A percentile compares a stretch with the other conserved stretches of the same genome.
Evolutionary conservation across 371 early-diverging fungal species (phyloP).

Genomic region (Mortierella sp.): DNA sequence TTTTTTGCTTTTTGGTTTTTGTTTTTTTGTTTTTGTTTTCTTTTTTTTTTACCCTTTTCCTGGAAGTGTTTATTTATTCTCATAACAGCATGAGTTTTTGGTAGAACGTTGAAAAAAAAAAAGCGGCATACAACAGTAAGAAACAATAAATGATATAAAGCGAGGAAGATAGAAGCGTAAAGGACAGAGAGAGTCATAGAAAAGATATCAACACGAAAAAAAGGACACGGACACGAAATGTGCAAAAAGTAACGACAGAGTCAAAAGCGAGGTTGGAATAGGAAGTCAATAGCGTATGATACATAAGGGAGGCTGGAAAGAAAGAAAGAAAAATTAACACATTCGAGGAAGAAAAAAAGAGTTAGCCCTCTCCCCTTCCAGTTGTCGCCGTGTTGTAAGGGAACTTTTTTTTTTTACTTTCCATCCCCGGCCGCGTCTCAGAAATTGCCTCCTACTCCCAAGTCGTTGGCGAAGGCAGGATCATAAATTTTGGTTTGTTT

Average conservation of each 20-base stretch:
- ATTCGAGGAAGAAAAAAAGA: background rate
- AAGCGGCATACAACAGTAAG: constrained; percentile 2
- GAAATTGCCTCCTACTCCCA: too few relatives aligned
- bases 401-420: too few relatives aligned
- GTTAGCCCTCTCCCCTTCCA: too few relatives aligned
- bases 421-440: too few relatives aligned
- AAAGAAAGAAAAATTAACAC: background rate
- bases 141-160: background rate
- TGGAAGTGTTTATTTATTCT: background rate
- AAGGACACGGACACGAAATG: too few relatives aligned
- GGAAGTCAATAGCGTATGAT: background rate
- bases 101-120: constrained; percentile 27
- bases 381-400: too few relatives aligned
- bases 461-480: too few relatives aligned
- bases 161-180: background rate
- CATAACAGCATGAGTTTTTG: background rate
- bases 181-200: background rate
- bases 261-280: background rate
- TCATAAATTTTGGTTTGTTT: background rate
- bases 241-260: too few relatives aligned
- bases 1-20: background rate
- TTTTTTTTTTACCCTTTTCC: too few relatives aligned
- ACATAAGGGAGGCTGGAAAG: background rate
- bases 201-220: background rate
- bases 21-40: background rate